Evolutionary conservation across 139 green algal species (phyloP).

Genomic region (Picochlorum sp.): DNA sequence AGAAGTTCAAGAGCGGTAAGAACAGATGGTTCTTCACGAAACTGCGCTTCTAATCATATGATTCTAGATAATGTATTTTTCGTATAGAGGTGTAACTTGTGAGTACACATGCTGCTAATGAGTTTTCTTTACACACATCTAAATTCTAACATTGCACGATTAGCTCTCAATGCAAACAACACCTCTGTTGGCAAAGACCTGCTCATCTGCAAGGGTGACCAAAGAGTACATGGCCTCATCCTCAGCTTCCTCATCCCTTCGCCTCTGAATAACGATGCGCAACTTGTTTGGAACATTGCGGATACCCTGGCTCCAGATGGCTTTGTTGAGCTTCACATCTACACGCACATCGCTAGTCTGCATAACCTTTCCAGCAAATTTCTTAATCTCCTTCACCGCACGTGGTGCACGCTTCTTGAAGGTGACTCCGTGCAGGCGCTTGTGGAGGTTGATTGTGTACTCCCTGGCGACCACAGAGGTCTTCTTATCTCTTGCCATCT

Average conservation of each 20-base stretch:
- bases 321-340: slow-evolving; percentile 99
- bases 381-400: slow-evolving; percentile 93
- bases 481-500: slow-evolving; percentile 64
- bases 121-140: neutral
- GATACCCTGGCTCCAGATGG: slow-evolving; percentile 90
- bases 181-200: slow-evolving; percentile 77
- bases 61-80: neutral
- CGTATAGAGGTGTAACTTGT: neutral
- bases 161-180: slow-evolving; percentile 55
- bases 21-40: slow-evolving; percentile 99
- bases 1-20: slow-evolving; percentile 99
- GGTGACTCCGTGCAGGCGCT: slow-evolving; percentile 78
- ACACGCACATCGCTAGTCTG: slow-evolving; percentile 91
- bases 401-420: slow-evolving; percentile 96
- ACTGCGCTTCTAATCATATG: slow-evolving; percentile 75
- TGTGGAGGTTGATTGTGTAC: slow-evolving; percentile 99
- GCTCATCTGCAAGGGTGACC: slow-evolving; percentile 91
- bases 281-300: slow-evolving; percentile 84
- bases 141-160: neutral
- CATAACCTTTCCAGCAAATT: slow-evolving; percentile 94
- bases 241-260: slow-evolving; percentile 98
- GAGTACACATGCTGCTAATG: too few species aligned
- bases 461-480: slow-evolving; percentile 85
- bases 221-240: slow-evolving; percentile 98
- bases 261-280: slow-evolving; percentile 81